phyloP scores from a whole-genome alignment of 2,329 filamentous ascomycete genomes.

The Arthrobotrys conoides region DNA sequence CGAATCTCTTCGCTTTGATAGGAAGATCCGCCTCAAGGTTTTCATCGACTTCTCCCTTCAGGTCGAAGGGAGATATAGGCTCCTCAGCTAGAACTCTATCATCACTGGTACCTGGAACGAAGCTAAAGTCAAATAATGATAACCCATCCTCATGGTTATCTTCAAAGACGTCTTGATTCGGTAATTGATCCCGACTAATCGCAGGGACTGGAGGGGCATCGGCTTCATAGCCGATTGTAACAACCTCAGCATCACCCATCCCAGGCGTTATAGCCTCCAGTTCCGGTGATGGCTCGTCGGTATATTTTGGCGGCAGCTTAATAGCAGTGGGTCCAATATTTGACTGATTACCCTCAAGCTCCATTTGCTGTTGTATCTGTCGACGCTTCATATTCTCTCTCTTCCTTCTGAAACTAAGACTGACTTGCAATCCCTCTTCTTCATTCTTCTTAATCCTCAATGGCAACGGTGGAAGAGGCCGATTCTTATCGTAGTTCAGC shows the following conservation, averaged over 20 bases:
- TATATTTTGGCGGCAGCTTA: constrained; percentile 8
- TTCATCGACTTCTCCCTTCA: neutral
- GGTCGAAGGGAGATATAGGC: neutral
- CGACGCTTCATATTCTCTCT: constrained; percentile 19
- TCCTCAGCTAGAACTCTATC: neutral
- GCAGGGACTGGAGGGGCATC: neutral
- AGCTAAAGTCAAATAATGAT: constrained; percentile 30
- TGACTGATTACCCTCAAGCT: neutral
- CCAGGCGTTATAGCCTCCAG: constrained; percentile 41
- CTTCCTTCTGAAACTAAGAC: constrained; percentile 38
- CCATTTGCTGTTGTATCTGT: neutral
- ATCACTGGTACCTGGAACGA: neutral
- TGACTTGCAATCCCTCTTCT: neutral
- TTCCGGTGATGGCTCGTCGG: neutral
- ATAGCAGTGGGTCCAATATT: constrained; percentile 7
- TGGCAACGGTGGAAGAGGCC: constrained; percentile 48
- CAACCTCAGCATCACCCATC: constrained; percentile 49
- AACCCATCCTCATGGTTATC: constrained; percentile 5
- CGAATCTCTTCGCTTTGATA: constrained; percentile 28
- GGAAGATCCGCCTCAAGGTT: neutral
- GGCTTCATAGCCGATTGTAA: constrained; percentile 38
- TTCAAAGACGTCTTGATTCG: too few species aligned
- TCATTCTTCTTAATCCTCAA: constrained; percentile 19
- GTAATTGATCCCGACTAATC: neutral
- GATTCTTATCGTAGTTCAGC: constrained; percentile 46